Base-by-base conservation (phyloP, 306 rosid species). In the Prunus kanzakura region DNA sequence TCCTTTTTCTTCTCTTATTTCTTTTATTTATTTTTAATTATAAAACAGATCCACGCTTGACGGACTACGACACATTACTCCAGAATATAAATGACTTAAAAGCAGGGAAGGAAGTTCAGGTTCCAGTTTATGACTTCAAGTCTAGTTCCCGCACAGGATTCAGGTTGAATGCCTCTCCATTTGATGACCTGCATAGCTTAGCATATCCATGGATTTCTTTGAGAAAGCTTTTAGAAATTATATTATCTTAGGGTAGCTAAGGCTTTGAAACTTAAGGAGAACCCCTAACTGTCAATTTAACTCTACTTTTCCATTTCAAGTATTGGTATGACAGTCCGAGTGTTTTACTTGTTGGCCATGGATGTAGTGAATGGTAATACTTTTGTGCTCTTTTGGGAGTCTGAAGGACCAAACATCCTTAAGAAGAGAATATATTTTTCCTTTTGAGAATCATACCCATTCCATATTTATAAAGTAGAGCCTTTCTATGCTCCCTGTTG, bases 111-210 rank as follows among this genome's bases (percentile, higher is more conserved):
- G 57, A 82, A 51, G 92, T 86, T 30, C 71, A 92, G 84, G 93
- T 96, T 85, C 99, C 99, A 9, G 78, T 96, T 67, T 96, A 96
- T 87, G 99, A 96, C 84, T 96, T 96, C 89, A 92, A 96, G 88
- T 85, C 96, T 75, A 96, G 99, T 81, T 88, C 98, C 78, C 92
- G 98, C 14, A 79, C 77, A 41, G 99, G 99, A 86, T 91, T 88
- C 96, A 92, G 99, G 99, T 95, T 79, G 56, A 20, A 47, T 79
- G 47, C 81, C 69, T 29, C 20, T 76, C 69, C 79, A 64, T 72
- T 52, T 80, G 69, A 71, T 49, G 79, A 78, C 69, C 66, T 45
- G 46, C 51, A 56, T 41, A 52, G 52, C 65, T 82, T 81, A 67
- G 65, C 77, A 65, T 80, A 72, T 77, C n/a, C 67, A 79, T 67